Evolutionary conservation across 208 protist species (phyloP).

Genomic region (Leishmania guyanensis): DNA sequence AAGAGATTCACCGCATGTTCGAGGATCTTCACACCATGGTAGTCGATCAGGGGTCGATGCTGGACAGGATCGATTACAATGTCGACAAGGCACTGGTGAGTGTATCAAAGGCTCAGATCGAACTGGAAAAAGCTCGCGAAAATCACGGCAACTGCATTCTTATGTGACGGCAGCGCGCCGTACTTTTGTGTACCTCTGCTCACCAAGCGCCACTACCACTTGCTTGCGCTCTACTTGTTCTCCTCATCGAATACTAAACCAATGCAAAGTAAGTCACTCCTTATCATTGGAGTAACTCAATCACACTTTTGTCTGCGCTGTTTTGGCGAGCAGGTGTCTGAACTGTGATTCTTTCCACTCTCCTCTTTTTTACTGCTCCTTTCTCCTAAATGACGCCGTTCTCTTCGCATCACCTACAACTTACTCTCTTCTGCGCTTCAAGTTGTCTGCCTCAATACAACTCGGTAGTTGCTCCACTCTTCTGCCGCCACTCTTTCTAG

Average conservation of each 20-base stretch:
- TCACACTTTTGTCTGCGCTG: not conserved
- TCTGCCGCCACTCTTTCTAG: not conserved
- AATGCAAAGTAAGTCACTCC: not conserved
- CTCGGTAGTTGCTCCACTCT: not conserved
- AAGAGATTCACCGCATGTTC: conserved; percentile 89
- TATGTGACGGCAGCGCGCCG: conserved; percentile 33
- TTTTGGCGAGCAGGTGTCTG: not conserved
- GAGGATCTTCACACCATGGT: conserved; percentile 75
- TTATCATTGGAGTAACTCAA: not conserved
- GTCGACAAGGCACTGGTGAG: conserved; percentile 63
- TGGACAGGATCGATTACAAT: conserved; percentile 94
- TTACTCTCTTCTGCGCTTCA: not conserved
- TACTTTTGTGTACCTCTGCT: conserved; percentile 15
- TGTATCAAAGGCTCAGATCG: conserved; percentile 55
- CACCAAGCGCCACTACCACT: not conserved
- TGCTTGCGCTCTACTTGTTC: conserved; percentile 1
- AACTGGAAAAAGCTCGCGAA: conserved; percentile 85
- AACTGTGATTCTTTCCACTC: not conserved
- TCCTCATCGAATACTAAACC: not conserved
- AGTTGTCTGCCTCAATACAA: not conserved
- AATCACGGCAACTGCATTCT: conserved; percentile 58
- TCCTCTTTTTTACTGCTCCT: not conserved
- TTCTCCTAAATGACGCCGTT: not conserved
- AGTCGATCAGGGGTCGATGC: conserved; percentile 86
- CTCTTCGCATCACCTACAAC: not conserved